Percentiles rank a stretch among this genome's conserved stretches.
These are phyloP conservation scores for Medicago lupulina DNA, from an alignment of 306 rosid species.

Conservation along the genomic window DNA sequence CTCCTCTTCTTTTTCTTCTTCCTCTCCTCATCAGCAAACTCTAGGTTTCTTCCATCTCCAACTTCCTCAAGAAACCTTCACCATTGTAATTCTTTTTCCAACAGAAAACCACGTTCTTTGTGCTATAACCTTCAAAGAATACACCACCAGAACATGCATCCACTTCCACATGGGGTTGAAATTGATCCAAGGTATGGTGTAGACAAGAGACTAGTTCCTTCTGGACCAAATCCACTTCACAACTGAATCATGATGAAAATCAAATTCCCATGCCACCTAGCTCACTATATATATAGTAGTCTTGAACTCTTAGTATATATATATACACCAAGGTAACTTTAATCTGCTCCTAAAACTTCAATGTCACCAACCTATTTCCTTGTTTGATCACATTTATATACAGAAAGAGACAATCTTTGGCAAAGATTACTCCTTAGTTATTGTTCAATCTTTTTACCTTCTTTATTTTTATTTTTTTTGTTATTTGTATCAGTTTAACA, in stretches of 20 bases:
- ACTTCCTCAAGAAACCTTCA: constrained; percentile 45
- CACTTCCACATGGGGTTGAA: constrained; percentile 50
- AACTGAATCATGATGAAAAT: constrained; percentile 44
- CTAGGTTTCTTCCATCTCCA: constrained; percentile 12
- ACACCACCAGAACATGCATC: constrained; percentile 25
- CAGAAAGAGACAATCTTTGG: constrained; percentile 45
- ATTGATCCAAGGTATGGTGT: constrained; percentile 75
- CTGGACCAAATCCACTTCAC: constrained; percentile 98
- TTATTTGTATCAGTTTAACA: constrained; percentile 5
- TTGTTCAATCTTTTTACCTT: constrained; percentile 10
- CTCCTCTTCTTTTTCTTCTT: constrained; percentile 44
- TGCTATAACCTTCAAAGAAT: constrained; percentile 62
- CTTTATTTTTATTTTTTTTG: not conserved
- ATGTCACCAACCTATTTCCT: constrained; percentile 19
- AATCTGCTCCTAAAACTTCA: constrained; percentile 7
- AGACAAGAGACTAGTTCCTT: constrained; percentile 85
- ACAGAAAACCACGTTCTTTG: constrained; percentile 62
- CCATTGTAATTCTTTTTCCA: constrained; percentile 65
- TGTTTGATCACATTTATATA: constrained; percentile 31
- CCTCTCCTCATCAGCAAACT: constrained; percentile 33
- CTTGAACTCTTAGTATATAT: not conserved
- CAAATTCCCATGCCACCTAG: not conserved
- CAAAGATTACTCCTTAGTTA: constrained; percentile 5
- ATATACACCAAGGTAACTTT: constrained; percentile 6
- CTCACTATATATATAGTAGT: not conserved